Conservation (phyloP, 768 basidiomycete species). For the Amanita polypyramis region DNA sequence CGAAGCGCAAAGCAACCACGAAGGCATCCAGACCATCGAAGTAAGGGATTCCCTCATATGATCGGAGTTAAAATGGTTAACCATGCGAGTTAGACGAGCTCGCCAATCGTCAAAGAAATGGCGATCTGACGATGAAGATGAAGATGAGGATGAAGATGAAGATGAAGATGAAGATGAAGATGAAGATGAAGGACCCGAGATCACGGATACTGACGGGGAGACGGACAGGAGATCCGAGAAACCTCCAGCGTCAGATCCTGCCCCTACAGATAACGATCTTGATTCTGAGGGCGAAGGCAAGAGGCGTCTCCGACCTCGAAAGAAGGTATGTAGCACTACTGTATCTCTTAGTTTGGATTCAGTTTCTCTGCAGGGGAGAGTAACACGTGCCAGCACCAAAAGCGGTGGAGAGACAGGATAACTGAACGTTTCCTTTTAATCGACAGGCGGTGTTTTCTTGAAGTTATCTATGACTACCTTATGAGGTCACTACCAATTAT, state of each 20-base stretch:
- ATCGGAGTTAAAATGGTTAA: conserved; percentile 1
- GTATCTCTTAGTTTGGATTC: not conserved
- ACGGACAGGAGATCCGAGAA: conserved; percentile 14
- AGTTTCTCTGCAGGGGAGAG: conserved; percentile 6
- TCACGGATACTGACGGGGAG: conserved; percentile 30
- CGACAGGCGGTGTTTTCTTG: not conserved
- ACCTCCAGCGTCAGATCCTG: conserved; percentile 5
- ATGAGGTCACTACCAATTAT: not conserved
- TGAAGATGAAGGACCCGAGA: conserved; percentile 17
- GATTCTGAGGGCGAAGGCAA: conserved; percentile 20
- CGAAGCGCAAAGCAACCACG: conserved; percentile 44
- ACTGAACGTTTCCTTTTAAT: not conserved
- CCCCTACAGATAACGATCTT: conserved; percentile 17
- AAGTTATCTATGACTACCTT: conserved; percentile 2
- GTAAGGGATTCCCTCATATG: conserved; percentile 20
- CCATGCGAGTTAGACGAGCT: conserved; percentile 20
- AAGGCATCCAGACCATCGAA: conserved; percentile 40
- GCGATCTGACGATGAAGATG: conserved; percentile 27
- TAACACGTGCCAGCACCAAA: conserved; percentile 5
- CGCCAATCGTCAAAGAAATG: conserved; percentile 23
- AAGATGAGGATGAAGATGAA: conserved; percentile 11
- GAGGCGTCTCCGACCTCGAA: conserved; percentile 12
- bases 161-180: conserved; percentile 26
- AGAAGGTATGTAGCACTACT: conserved; percentile 6
- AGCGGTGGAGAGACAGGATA: not conserved